Evolutionary conservation across 306 rosid genomes (phyloP), one percentile per base, ranked within the genome.

Genomic region (Hippophae tibetana): DNA sequence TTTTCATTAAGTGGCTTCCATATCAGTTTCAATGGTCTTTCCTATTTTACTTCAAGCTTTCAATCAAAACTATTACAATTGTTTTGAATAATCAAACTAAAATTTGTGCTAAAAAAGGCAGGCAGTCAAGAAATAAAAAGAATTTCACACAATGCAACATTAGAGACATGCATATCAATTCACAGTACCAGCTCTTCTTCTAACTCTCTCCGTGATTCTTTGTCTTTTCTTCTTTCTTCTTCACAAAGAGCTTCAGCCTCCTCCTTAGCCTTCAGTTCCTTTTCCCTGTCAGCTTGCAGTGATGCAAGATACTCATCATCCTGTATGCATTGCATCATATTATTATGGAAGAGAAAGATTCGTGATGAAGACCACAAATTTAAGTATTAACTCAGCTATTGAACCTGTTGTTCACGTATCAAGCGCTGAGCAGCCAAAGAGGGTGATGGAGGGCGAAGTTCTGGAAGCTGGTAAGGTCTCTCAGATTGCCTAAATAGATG

Each of bases 391-490:
- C 38, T 31, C 38, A 31, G 38, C 38, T 71, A 56, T 14, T 56
- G 68, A 43, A 92, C 99, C 99, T 92, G 99, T 18, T 86, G 99
- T 66, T 92, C 95, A 74, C 99, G 82, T 67, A 86, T 86, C 85
- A 85, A 65, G 56, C 95, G 95, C 63, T 88, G 99, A 45, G 95
- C 93, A 8, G 78, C 65, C 67, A 88, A 71, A 61, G 96, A 69
- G 42, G 99, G 99, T 13, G 96, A 92, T 68, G 95, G 96, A 50
- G 94, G 90, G 8, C 80, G 95, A 63, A 86, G 77, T 10, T 62
- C 10, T 3, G 88, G 82, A 52, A 51, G 65, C 26, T 74, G 66
- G 67, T 78, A 58, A 10, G 65, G 50, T 71, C 72, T 70, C 74
- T 80, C 81, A 48, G 63, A 45, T 60, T 75, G 89, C 76, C 80